A percentile compares a stretch with the other conserved stretches of the same genome.
phyloP scores from a whole-genome alignment of 192 early-diverging fungal species.

The Backusella parvicylindrica region DNA sequence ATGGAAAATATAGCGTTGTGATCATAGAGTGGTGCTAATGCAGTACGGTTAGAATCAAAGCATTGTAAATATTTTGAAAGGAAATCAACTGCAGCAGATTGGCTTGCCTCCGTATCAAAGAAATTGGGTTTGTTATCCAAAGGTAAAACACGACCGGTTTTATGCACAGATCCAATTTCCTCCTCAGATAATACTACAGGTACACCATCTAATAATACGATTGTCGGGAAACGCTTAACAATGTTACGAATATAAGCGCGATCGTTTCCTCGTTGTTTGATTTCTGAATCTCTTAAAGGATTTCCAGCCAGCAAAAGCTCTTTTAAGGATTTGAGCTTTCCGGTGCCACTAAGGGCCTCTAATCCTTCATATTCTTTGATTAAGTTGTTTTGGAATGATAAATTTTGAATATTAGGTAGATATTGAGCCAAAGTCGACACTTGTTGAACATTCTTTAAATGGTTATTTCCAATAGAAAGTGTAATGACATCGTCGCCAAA shows the following conservation, averaged over 20 bases:
- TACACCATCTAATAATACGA: conserved; percentile 35
- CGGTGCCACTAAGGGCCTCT: conserved; percentile 32
- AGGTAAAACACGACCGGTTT: conserved; percentile 17
- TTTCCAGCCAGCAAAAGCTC: conserved; percentile 43
- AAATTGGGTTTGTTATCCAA: conserved; percentile 16
- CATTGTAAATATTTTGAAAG: conserved; percentile 31
- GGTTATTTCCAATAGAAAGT: conserved; percentile 40
- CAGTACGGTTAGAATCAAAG: conserved; percentile 34
- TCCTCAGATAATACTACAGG: conserved; percentile 6
- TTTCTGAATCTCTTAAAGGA: conserved; percentile 32
- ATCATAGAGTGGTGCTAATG: conserved; percentile 35
- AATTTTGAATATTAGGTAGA: conserved; percentile 40
- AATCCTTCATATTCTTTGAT: conserved; percentile 35
- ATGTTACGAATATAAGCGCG: conserved; percentile 22
- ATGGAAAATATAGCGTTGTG: conserved; percentile 38
- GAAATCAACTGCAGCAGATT: conserved; percentile 32
- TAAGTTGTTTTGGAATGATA: conserved; percentile 42
- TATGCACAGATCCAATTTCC: not conserved
- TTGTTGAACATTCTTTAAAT: conserved; percentile 31
- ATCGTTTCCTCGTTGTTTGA: conserved; percentile 34
- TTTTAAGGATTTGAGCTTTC: conserved; percentile 32
- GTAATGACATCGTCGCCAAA: conserved; percentile 29
- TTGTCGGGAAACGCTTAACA: conserved; percentile 37
- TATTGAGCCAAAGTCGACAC: conserved; percentile 37
- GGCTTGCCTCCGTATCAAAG: conserved; percentile 38